Evolutionary conservation across 106 monocot species (phyloP), one percentile per base, ranked within the genome.

Genomic region (Dioscorea zingiberensis): DNA sequence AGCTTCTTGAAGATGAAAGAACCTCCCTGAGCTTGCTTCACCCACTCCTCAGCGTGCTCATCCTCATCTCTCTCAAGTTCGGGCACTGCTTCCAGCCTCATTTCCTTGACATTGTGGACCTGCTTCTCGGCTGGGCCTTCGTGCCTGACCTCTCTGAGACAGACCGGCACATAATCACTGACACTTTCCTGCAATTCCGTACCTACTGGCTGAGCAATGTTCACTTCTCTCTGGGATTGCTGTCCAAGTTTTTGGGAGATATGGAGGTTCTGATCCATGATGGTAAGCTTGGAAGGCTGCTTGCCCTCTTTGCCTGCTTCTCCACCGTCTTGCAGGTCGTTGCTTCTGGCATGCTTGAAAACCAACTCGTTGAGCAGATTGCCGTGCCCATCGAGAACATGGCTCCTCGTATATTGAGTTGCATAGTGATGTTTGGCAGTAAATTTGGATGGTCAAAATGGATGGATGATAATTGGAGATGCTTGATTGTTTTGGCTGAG

Each of bases 71-170:
- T 26, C 45, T 56, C 27, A 98, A 98, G 62, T 93, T 79, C 47
- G 72, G 21, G 23, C 74, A 76, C 30, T 93, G 86, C 69, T 93
- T 98, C 71, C 79, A 77, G 73, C 88, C 76, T 55, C 85, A 93
- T 68, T 98, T 98, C 69, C 65, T 77, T 0, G 98, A 98, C 67
- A 84, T 89, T 17, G 74, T 98, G 27, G 98, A 98, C 49, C 69
- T 98, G 51, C 93, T 98, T 65, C 89, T 98, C 57, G 98, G 98
- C 11, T 98, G 98, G 92, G 93, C 93, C 6, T 76, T 98, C 44
- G 78, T 88, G 74, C 92, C 97, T 1, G 83, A 84, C 60, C 88
- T 97, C 18, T 77, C 93, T 48, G 98, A 82, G 23, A 45, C 75
- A 3, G 86, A 82, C 55, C 71, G 86, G 47, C 13, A 25, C 24